Conservation (phyloP, 2,329 filamentous ascomycete genomes). For the Monilinia fructigena region DNA sequence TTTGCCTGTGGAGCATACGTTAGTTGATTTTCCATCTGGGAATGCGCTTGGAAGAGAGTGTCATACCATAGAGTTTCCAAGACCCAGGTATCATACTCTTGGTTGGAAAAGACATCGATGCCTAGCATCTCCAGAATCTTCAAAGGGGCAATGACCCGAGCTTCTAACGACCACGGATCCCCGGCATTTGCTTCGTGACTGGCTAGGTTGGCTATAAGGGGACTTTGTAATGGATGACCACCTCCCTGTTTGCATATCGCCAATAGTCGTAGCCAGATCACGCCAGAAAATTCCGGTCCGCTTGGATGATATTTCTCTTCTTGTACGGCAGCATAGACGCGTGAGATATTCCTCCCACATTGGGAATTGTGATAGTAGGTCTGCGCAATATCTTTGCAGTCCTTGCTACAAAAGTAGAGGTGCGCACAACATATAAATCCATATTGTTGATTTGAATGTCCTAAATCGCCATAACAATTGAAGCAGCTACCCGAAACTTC, state of each 20-base stretch:
- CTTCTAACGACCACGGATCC: neutral
- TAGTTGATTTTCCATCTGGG: neutral
- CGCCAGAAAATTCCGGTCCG: neutral
- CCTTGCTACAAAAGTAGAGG: conserved; percentile 12
- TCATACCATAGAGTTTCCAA: conserved; percentile 3
- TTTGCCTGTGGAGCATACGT: neutral
- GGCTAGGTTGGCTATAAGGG: neutral
- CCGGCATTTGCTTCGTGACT: neutral
- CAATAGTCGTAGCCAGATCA: neutral
- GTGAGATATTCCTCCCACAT: conserved; percentile 17
- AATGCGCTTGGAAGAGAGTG: neutral
- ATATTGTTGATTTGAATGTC: neutral
- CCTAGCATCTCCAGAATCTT: neutral
- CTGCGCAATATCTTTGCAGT: conserved; percentile 10
- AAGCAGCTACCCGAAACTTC: neutral
- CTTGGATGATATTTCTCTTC: no score
- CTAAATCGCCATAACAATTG: neutral
- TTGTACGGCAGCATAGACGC: neutral
- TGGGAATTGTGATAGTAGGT: conserved; percentile 15
- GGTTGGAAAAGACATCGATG: neutral
- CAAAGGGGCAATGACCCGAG: neutral
- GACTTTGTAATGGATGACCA: neutral
- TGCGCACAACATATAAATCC: conserved; percentile 9
- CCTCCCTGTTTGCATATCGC: neutral
- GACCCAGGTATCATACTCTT: neutral